Base-by-base conservation (phyloP, 345 rosid species). In the Eucalyptus polyanthemos region DNA sequence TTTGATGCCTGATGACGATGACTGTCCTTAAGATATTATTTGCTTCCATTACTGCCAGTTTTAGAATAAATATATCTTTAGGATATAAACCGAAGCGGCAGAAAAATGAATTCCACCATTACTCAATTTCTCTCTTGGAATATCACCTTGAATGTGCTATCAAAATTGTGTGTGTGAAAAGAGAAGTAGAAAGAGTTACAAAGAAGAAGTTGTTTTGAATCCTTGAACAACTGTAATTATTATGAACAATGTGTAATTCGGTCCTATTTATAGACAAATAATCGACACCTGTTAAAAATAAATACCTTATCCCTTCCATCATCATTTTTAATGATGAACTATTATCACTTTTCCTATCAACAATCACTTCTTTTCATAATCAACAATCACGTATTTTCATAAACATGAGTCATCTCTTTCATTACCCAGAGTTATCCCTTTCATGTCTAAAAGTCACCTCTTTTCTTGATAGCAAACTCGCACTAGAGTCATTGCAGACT, bases 351-450 rank as follows among this genome's bases (percentile, higher is more conserved):
- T 53, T 24, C 29, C 0, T 56, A 1, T 56, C 14, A 56, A 56
- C 29, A 24, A 2, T 56, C 0, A 56, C 62, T 56, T 56, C 3
- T 56, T 56, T 56, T 56, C 13, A 24, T 56, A 10, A 56, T 56
- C 62, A 24, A 24, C 3, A 0, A 0, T 56, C 6, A 56, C 14
- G 0, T 56, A 4, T 56, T 10, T 56, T 22, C 29, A 56, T 56
- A 24, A 56, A 24, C 62, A 24, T 2, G 27, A 2, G 5, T 56
- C 62, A 56, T 24, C 62, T 56, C 0, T 56, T 24, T 56, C 29
- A 24, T 56, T 10, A 56, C 29, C 29, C 6, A 56, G 62, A 56
- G 62, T 56, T 10, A 24, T 5, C 29, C 1, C 29, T 24, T 22
- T 56, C 29, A 56, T 56, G 1, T 56, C 27, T 56, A 56, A 0